Conservation (phyloP, 768 basidiomycete genomes). For the Auriculariales sp. region DNA sequence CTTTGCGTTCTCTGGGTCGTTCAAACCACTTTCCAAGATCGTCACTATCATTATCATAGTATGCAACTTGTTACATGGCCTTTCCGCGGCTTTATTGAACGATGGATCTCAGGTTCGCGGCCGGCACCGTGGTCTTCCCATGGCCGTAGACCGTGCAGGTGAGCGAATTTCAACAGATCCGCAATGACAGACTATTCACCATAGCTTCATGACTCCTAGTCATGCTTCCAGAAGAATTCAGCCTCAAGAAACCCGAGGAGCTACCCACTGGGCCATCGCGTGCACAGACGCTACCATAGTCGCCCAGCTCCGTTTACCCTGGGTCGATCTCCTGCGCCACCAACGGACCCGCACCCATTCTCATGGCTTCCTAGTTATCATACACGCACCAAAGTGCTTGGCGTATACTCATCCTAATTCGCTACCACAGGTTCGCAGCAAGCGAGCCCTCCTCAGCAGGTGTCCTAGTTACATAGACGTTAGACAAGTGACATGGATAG, state of each 20-base stretch:
- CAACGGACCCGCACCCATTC: too few relatives aligned
- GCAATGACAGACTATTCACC: neutral
- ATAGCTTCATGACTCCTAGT: neutral
- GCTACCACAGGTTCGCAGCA: too few relatives aligned
- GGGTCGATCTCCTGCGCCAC: neutral
- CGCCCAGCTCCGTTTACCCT: neutral
- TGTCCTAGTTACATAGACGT: neutral
- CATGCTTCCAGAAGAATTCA: neutral
- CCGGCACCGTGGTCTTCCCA: constrained; percentile 75
- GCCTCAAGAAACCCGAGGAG: neutral
- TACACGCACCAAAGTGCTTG: too few relatives aligned
- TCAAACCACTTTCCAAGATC: constrained; percentile 72
- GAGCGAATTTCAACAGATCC: too few relatives aligned
- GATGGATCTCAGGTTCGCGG: constrained; percentile 41
- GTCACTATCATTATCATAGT: constrained; percentile 76
- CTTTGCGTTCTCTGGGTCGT: constrained; percentile 68
- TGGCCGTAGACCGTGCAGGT: constrained; percentile 58
- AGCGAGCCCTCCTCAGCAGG: too few relatives aligned
- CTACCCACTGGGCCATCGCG: neutral
- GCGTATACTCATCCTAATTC: too few relatives aligned
- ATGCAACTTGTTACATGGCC: neutral
- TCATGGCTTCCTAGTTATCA: neutral
- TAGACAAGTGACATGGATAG: neutral
- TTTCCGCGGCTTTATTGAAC: neutral
- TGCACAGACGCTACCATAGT: neutral